phyloP scores from a whole-genome alignment of 352 stramenopile species.

The Peronospora tabacina region DNA sequence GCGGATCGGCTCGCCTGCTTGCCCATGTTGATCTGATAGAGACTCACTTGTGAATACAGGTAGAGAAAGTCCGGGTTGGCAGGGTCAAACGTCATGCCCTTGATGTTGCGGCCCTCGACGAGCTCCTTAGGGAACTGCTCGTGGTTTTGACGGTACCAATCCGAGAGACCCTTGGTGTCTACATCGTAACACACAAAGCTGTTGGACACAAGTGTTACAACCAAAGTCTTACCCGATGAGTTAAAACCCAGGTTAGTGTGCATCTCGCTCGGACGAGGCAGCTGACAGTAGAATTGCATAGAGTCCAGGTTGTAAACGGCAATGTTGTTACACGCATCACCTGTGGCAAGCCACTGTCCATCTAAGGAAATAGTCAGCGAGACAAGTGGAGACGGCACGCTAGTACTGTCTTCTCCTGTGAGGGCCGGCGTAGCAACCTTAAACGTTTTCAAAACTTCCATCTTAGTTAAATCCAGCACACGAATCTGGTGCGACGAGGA shows the following conservation, averaged over 20 bases:
- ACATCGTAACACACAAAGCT: constrained; percentile 83
- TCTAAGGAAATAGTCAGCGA: constrained; percentile 72
- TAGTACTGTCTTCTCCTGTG: constrained; percentile 13
- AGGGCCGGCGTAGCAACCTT: constrained; percentile 22
- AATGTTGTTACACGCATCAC: constrained; percentile 60
- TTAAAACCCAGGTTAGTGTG: constrained; percentile 77
- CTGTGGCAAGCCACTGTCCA: constrained; percentile 71
- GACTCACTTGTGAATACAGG: constrained; percentile 70
- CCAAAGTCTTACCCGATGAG: constrained; percentile 60
- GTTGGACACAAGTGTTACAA: constrained; percentile 78
- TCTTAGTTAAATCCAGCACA: constrained; percentile 63
- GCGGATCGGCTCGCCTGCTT: constrained; percentile 19
- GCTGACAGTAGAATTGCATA: constrained; percentile 73
- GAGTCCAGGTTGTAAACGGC: constrained; percentile 82
- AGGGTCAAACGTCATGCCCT: constrained; percentile 75
- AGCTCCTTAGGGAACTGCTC: constrained; percentile 68
- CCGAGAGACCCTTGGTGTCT: constrained; percentile 65
- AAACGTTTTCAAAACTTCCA: constrained; percentile 76
- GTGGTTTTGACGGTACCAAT: constrained; percentile 66
- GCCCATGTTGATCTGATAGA: constrained; percentile 82
- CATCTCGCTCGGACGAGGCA: constrained; percentile 60
- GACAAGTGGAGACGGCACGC: constrained; percentile 36
- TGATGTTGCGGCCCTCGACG: constrained; percentile 63
- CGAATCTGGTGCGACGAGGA: constrained; percentile 56
- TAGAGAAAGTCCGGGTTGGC: constrained; percentile 68